Evolutionary conservation across 352 stramenopile species (phyloP).

Genomic region (Achlya hypogyna): DNA sequence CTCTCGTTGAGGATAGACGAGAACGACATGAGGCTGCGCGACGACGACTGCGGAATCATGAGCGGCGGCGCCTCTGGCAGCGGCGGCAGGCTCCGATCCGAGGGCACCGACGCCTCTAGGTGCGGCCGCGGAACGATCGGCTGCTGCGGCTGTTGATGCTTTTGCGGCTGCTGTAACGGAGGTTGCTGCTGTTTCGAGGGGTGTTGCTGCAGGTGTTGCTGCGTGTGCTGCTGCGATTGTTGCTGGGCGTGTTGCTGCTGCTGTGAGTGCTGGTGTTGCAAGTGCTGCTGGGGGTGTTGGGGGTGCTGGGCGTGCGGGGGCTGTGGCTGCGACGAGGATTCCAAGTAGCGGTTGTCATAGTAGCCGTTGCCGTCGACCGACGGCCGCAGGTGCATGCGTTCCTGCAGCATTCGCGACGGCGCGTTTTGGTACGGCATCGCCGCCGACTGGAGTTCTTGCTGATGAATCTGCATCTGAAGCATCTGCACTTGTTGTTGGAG

Average conservation of each 20-base stretch:
- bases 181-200: conserved; percentile 30
- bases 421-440: conserved; percentile 21
- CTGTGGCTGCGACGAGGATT: conserved; percentile 30
- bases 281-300: conserved; percentile 18
- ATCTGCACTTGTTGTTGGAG: conserved; percentile 83
- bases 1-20: conserved; percentile 80
- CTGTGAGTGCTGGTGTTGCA: conserved; percentile 25
- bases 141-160: not conserved
- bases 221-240: conserved; percentile 21
- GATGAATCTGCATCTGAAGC: conserved; percentile 54
- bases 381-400: not conserved
- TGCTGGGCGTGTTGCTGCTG: conserved; percentile 25
- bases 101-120: not conserved
- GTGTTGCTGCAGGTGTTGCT: not conserved
- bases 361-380: not conserved
- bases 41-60: not conserved
- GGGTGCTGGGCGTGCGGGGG: conserved; percentile 39
- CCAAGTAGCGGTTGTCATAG: conserved; percentile 46
- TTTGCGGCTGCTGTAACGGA: conserved; percentile 24
- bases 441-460: conserved; percentile 39
- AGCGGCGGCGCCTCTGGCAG: not conserved
- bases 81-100: not conserved
- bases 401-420: not conserved
- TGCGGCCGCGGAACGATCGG: not conserved
- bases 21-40: conserved; percentile 76